Base-by-base conservation (phyloP, 2,329 filamentous ascomycete species). In the Bipolaris cookei region DNA sequence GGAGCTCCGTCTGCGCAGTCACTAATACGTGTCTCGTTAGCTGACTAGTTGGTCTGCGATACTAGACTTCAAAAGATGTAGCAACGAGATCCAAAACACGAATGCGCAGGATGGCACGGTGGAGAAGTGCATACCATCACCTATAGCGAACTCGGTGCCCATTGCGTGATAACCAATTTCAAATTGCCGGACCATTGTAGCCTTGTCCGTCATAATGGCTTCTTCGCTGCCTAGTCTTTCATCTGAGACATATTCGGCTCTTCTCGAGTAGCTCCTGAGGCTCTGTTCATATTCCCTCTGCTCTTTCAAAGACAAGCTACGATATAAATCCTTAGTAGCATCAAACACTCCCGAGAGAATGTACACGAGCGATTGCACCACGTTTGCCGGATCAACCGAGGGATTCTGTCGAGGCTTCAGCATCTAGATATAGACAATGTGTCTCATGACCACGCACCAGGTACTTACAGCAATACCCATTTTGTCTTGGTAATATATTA, bases 301-400 rank as follows among this genome's bases (percentile, higher is more conserved):
- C 51, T 75, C 71, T 38, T 76, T 76, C 7, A 55, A 56, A 14
- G 57, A 63, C 37, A 76, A 59, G 2, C 70, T 76, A 28, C 68
- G 63, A 34, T 70, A 67, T 1, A 76, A 57, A 58, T 76, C 74
- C 47, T 65, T 64, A 4, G 73, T 69, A 18, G 73, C 72, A 55
- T 75, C 72, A 42, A 76, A 73, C n/a, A 74, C 70, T 38, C 72
- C 72, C 37, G 72, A 47, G 35, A 76, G 54, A 7, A 66, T 69
- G 51, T 71, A 68, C 2, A 74, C 68, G 11, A 76, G 66, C 23
- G 66, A 60, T 54, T 76, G 71, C 42, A 74, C 60, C 16, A 74
- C 62, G 44, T 73, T 67, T 18, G 63, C 60, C 13, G 70, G 65
- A 63, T 74, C 70, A 20, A 54, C 58, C 6, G 55, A 42, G 25